Base-by-base conservation (phyloP, 2,329 filamentous ascomycete genomes). In the Botrytis aclada region DNA sequence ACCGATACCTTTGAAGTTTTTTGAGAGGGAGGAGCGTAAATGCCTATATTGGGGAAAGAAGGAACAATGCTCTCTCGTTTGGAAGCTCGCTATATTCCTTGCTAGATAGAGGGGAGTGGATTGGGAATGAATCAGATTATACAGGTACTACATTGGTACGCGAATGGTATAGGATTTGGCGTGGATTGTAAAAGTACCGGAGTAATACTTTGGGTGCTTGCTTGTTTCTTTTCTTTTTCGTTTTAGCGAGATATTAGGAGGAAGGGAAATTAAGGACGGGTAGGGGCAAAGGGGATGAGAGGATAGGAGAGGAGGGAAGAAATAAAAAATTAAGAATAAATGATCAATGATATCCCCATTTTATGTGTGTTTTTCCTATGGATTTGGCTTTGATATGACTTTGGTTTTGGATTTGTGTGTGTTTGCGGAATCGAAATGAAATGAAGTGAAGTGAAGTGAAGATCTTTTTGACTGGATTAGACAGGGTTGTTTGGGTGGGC, bases 271-370 rank as follows among this genome's bases (percentile, higher is more conserved):
- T 10, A 34, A 20, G 9, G 32, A 61, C 10, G 22, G 10, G 32
- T 22, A 22, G n/a, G n/a, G n/a, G n/a, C n/a, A n/a, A 14, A 37
- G 8, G 32, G 18, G 32, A 5, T 25, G 9, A 37, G 18, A 22
- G 56, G 20, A 7, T 4, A 34, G 8, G 29, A 22, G 32, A 3
- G 18, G 56, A 60, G 18, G 32, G 5, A 34, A 61, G 58, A 61
- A 61, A 25, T 25, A n/a, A 37, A 34, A 34, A 61, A 61, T 61
- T 22, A 39, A 65, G 25, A 69, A 56, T 54, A 2, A 43, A 41
- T 37, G 37, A 69, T 69, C 22, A 65, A 51, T 65, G 43, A 51
- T 51, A 66, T 66, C 62, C 41, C 29, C 12, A 6, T 64, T 45
- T 62, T 2, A 4, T 43, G 16, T 12, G 10, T n/a, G 25, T n/a